Evolutionary conservation across 2,329 filamentous ascomycete genomes (phyloP), one percentile per base, ranked within the genome.

Genomic region (Leptoxyphium fumago): DNA sequence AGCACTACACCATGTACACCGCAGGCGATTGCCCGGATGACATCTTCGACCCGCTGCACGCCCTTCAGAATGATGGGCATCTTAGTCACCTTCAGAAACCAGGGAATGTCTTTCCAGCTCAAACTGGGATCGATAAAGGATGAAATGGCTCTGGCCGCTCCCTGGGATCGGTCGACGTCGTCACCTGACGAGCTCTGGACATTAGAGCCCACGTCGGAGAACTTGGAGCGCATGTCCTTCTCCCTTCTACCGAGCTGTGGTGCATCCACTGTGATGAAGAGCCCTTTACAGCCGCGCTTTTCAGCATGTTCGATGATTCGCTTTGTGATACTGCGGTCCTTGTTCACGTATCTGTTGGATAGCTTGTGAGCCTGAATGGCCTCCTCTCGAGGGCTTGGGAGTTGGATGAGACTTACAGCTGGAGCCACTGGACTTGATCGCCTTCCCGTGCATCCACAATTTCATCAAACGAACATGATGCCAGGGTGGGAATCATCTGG

Each of bases 231-330:
- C 91, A 96, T 96, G 62, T 96, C 91, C 70, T 96, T 98, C 65
- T 98, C 91, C 52, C 91, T 75, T 34, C 91, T 80, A 38, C 91
- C 91, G 17, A 98, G 79, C 64, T 96, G 89, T 5, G 91, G 91
- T 43, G 91, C 91, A 62, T 98, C 91, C 44, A 98, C 91, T 2
- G 91, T 98, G 68, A 98, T 95, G 72, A 98, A 98, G 14, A 98
- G 78, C 9, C 82, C 91, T 66, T 85, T 91, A 73, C 91, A 96
- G 26, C 91, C 91, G 45, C 91, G 81, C 58, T 71, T 71, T 68
- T 98, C 91, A 48, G 91, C 91, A 64, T 96, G 86, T 66, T 89
- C 64, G 41, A 98, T 83, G 54, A 98, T 96, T 50, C 77, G 77
- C 65, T 84, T 78, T 8, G 91, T 98, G 63, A 98, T 89, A 29